These are phyloP conservation scores for Auricularia cornea DNA, from an alignment of 768 basidiomycete genomes.

Conservation along the genomic window DNA sequence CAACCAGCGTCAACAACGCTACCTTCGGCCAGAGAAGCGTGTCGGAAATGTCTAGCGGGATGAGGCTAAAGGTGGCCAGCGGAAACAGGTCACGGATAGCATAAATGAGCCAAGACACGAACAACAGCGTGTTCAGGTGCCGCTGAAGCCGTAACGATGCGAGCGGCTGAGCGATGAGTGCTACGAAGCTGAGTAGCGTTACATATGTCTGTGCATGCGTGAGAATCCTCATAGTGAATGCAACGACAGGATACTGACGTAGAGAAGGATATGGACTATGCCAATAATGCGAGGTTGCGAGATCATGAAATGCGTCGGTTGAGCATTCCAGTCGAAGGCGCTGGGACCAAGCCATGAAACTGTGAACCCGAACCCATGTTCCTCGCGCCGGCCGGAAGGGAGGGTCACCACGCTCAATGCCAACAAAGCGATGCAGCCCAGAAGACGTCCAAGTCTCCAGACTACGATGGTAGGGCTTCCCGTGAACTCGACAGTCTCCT, in stretches of 20 bases:
- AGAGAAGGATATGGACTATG: background rate
- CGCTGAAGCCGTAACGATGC: background rate
- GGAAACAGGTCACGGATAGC: slow-evolving; percentile 5
- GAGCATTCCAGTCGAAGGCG: background rate
- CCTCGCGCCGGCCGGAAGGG: background rate
- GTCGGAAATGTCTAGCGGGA: slow-evolving; percentile 1
- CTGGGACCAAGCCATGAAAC: background rate
- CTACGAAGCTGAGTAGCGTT: background rate
- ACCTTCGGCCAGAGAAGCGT: background rate
- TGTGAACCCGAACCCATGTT: background rate
- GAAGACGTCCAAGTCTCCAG: background rate
- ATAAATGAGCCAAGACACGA: slow-evolving; percentile 1
- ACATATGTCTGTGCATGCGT: background rate
- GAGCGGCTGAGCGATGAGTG: background rate
- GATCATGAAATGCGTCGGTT: background rate
- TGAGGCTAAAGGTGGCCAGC: slow-evolving; percentile 2
- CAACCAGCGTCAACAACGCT: slow-evolving; percentile 2
- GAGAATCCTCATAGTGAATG: background rate
- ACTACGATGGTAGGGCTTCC: background rate
- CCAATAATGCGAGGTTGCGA: too few species aligned
- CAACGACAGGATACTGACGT: background rate
- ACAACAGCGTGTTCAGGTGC: slow-evolving; percentile 1
- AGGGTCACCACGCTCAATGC: background rate
- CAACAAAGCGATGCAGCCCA: background rate
- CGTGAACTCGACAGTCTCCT: too few species aligned